These are phyloP conservation scores for Epichloe brachyelytri DNA, from an alignment of 2,329 filamentous ascomycete genomes.

Conservation along the genomic window DNA sequence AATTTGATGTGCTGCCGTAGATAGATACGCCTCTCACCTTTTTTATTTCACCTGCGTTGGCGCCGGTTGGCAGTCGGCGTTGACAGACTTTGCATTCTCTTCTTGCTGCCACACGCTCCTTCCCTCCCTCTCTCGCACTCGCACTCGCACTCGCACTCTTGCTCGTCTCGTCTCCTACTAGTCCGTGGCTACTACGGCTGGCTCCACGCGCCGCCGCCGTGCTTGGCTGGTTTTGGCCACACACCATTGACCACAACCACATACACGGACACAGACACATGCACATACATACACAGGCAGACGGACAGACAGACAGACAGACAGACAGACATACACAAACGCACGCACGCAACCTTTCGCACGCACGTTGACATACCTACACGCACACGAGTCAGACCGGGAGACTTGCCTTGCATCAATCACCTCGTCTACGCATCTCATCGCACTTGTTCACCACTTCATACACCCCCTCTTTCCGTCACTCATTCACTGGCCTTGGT, in stretches of 20 bases:
- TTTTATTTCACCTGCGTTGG: background rate
- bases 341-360: background rate
- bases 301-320: background rate
- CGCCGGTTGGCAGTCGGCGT: slow-evolving; percentile 1
- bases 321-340: background rate
- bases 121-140: background rate
- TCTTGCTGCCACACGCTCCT: background rate
- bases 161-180: background rate
- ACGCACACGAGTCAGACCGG: background rate
- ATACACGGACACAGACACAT: background rate
- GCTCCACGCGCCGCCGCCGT: background rate
- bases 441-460: background rate
- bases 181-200: background rate
- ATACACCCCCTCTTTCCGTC: background rate
- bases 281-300: background rate
- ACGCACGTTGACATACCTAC: background rate
- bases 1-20: background rate
- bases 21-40: background rate
- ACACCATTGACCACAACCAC: background rate
- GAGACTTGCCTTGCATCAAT: background rate
- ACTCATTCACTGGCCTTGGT: background rate
- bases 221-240: background rate
- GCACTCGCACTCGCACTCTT: background rate
- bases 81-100: background rate
- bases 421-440: background rate